Conservation (phyloP, 805 yeast species). For the Candida multigemmis region DNA sequence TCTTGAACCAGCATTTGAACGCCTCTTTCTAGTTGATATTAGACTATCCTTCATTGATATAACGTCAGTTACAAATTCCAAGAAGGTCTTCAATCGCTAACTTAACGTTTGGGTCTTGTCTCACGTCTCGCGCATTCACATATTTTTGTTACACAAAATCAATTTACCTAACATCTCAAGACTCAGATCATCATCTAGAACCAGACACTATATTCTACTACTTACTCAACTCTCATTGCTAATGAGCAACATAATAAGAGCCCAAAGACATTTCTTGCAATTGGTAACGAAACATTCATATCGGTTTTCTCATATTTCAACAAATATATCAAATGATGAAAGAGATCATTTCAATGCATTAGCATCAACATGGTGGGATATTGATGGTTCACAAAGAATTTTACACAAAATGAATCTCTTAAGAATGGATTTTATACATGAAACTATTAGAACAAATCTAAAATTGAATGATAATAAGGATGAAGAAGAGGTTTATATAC, state of each 20-base stretch:
- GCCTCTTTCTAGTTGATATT: constrained; percentile 64
- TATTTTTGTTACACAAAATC: too few species aligned
- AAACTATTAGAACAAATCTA: constrained; percentile 40
- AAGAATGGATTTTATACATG: constrained; percentile 78
- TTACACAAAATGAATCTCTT: constrained; percentile 90
- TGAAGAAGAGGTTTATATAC: constrained; percentile 53
- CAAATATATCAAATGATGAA: constrained; percentile 51
- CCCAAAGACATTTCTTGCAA: too few species aligned
- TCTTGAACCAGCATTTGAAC: constrained; percentile 88
- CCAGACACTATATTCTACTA: too few species aligned
- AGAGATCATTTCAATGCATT: constrained; percentile 73
- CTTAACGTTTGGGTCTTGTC: not conserved
- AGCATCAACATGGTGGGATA: constrained; percentile 99
- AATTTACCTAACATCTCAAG: too few species aligned
- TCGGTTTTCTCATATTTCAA: constrained; percentile 8
- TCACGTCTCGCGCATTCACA: constrained; percentile 1
- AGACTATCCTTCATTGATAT: too few species aligned
- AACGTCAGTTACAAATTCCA: not conserved
- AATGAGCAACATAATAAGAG: too few species aligned
- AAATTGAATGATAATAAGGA: constrained; percentile 25
- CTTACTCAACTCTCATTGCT: too few species aligned
- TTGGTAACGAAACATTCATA: too few species aligned
- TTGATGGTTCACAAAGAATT: constrained; percentile 85
- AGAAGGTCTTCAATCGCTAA: not conserved
- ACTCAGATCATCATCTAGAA: too few species aligned